Percentiles rank a stretch among this genome's conserved stretches.
phyloP scores from a whole-genome alignment of 306 rosid genomes.

The Mimosa pudica region DNA sequence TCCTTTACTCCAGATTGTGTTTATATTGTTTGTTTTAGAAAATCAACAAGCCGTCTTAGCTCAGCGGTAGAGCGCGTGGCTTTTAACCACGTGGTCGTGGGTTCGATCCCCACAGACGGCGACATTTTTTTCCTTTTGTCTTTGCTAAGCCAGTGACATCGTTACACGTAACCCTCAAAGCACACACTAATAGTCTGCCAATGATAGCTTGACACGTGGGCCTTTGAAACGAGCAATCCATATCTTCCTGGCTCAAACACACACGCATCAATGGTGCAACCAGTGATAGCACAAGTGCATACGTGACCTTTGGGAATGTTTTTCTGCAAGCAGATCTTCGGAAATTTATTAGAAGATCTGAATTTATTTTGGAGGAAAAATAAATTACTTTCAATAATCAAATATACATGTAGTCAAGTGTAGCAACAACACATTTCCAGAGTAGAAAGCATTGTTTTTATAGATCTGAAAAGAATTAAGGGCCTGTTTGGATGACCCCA shows the following conservation, averaged over 20 bases:
- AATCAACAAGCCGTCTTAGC: slow-evolving; percentile 50
- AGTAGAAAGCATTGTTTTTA: neutral
- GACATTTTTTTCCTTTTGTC: neutral
- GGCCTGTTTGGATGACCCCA: too few relatives aligned
- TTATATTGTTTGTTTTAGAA: too few relatives aligned
- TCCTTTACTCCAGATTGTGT: too few relatives aligned
- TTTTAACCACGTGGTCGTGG: slow-evolving; percentile 88
- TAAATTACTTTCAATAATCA: too few relatives aligned
- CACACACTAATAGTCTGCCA: neutral
- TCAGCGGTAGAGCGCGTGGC: slow-evolving; percentile 86
- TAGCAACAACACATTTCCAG: too few relatives aligned
- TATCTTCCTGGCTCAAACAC: neutral
- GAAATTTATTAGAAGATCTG: too few relatives aligned
- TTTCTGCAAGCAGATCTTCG: too few relatives aligned
- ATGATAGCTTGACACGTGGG: neutral
- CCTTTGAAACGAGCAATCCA: neutral
- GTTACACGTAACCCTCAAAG: neutral
- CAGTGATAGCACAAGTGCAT: neutral
- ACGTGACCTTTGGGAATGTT: neutral
- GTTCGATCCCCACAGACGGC: slow-evolving; percentile 80
- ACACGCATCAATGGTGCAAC: neutral
- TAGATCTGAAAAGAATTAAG: too few relatives aligned
- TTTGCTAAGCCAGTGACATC: neutral
- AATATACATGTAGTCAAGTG: too few relatives aligned
- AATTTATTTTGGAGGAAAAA: too few relatives aligned